These are phyloP conservation scores for Emericellopsis atlantica DNA, from an alignment of 2,329 filamentous ascomycete genomes.

Conservation along the genomic window DNA sequence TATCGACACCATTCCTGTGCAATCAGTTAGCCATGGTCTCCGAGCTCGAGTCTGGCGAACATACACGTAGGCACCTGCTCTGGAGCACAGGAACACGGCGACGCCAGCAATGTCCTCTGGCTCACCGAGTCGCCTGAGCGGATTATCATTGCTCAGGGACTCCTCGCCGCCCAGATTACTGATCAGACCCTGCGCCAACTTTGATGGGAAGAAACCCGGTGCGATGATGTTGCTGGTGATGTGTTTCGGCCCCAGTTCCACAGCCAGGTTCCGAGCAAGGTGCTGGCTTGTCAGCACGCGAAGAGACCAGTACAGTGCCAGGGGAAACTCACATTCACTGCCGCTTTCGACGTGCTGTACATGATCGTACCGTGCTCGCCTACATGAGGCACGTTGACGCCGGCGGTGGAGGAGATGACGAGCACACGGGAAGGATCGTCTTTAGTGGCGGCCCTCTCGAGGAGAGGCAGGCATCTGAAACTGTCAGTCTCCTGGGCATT, in stretches of 20 bases:
- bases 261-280: conserved; percentile 46
- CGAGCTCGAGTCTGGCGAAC: conserved; percentile 3
- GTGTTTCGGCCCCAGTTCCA: conserved; percentile 53
- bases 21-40: conserved; percentile 2
- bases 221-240: conserved; percentile 56
- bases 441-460: conserved; percentile 27
- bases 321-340: conserved; percentile 25
- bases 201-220: conserved; percentile 57
- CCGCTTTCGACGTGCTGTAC: conserved; percentile 58
- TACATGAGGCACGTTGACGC: conserved; percentile 45
- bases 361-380: conserved; percentile 50
- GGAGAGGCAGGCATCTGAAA: conserved; percentile 17
- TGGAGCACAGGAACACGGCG: conserved; percentile 43
- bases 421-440: conserved; percentile 49
- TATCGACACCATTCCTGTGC: conserved; percentile 20
- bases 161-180: conserved; percentile 44
- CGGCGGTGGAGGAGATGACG: conserved; percentile 54
- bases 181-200: conserved; percentile 55
- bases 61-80: conserved; percentile 36
- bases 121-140: conserved; percentile 39
- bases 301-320: not conserved
- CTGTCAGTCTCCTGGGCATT: not conserved
- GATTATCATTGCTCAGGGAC: conserved; percentile 33
- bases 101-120: conserved; percentile 49
- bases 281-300: conserved; percentile 28